Evolutionary conservation across 2,329 filamentous ascomycete species (phyloP).

Genomic region (Claviceps paspali): DNA sequence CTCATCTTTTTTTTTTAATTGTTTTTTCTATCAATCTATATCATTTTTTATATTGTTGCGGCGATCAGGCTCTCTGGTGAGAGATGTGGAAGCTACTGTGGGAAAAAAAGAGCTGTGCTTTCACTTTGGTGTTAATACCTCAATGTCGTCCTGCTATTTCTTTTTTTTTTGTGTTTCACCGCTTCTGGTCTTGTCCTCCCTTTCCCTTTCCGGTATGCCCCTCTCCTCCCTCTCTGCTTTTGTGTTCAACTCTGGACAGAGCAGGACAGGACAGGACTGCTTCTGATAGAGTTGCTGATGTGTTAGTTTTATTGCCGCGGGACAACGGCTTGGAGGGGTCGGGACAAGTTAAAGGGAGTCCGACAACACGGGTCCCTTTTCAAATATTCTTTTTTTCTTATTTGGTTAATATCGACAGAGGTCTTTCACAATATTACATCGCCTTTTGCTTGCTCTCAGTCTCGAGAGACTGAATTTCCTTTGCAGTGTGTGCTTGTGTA

Average conservation of each 20-base stretch:
- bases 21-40: conserved; percentile 14
- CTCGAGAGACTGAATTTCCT: no score
- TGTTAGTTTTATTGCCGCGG: not conserved
- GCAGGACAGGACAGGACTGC: not conserved
- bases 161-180: conserved; percentile 1
- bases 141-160: not conserved
- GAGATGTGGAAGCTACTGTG: conserved; percentile 13
- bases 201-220: not conserved
- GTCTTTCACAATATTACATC: conserved; percentile 5
- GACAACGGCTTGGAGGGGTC: not conserved
- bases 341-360: not conserved
- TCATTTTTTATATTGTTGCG: conserved; percentile 18
- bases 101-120: conserved; percentile 13
- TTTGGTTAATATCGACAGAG: conserved; percentile 4
- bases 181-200: conserved; percentile 2
- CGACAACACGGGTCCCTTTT: not conserved
- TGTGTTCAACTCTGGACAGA: not conserved
- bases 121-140: conserved; percentile 8
- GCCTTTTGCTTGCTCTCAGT: no score
- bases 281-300: not conserved
- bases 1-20: conserved; percentile 5
- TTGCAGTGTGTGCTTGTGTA: no score
- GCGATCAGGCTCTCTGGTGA: conserved; percentile 20
- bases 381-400: not conserved
- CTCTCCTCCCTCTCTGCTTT: not conserved